Evolutionary conservation across 2,329 filamentous ascomycete genomes (phyloP).

Genomic region (Aureobasidium lini): DNA sequence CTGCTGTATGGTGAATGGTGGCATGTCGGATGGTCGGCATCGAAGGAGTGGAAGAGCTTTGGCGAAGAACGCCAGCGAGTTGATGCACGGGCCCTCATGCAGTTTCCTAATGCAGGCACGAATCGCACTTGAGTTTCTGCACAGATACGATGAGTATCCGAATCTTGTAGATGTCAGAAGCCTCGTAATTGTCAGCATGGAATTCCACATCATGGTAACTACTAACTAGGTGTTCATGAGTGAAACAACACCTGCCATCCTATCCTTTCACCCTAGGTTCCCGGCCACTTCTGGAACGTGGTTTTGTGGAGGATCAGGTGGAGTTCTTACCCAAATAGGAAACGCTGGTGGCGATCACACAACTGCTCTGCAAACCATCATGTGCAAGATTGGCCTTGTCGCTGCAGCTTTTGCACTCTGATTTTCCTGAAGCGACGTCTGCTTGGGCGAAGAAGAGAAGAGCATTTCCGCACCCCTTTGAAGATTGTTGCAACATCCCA

Average conservation of each 20-base stretch:
- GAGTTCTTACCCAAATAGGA: neutral
- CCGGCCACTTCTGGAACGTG: neutral
- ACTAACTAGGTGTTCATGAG: too few species aligned
- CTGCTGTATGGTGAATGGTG: slow-evolving; percentile 18
- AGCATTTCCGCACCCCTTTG: neutral
- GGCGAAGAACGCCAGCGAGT: neutral
- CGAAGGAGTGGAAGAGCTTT: neutral
- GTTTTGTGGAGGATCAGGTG: neutral
- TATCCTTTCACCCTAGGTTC: neutral
- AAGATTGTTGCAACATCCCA: too few species aligned
- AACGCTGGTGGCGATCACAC: neutral
- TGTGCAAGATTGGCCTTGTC: neutral
- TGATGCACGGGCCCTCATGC: neutral
- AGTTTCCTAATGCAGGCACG: neutral
- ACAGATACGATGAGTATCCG: too few species aligned
- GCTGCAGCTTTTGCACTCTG: neutral
- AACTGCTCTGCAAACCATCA: neutral
- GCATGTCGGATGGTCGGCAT: neutral
- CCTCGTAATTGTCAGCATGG: too few species aligned
- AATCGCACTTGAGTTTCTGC: neutral
- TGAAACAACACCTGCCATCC: too few species aligned
- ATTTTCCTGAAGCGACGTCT: neutral
- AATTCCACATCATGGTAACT: too few species aligned
- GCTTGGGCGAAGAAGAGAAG: neutral
- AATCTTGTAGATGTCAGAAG: too few species aligned